Percentiles rank a stretch among this genome's conserved stretches.
These are phyloP conservation scores for Diaporthe caulivora DNA, from an alignment of 2,329 filamentous ascomycete genomes.

Conservation along the genomic window DNA sequence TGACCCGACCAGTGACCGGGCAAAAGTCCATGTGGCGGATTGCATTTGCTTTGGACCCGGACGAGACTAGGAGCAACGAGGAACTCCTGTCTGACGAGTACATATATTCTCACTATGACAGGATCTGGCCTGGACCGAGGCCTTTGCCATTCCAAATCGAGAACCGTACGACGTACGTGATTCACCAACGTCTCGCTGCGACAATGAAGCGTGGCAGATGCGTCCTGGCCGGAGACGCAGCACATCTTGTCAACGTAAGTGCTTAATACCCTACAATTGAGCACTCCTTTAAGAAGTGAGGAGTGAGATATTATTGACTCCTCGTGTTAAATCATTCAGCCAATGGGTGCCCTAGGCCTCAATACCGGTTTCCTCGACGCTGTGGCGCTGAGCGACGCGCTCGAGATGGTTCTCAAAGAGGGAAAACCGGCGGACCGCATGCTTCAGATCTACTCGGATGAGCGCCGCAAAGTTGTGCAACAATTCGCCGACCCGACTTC, in stretches of 20 bases:
- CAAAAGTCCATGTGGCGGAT: constrained; percentile 1
- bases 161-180: not conserved
- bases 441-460: not conserved
- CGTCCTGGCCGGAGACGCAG: not conserved
- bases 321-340: not conserved
- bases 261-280: not conserved
- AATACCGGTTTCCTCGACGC: constrained; percentile 2
- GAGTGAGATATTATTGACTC: not conserved
- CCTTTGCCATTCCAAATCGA: not conserved
- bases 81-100: not conserved
- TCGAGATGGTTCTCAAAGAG: not conserved
- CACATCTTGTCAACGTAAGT: constrained; percentile 4
- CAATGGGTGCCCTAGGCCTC: not conserved
- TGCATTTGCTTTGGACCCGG: not conserved
- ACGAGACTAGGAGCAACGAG: not conserved
- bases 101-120: constrained; percentile 4
- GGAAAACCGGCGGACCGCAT: not conserved
- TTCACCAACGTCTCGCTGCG: constrained; percentile 16
- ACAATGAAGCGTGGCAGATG: constrained; percentile 6
- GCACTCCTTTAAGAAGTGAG: not conserved
- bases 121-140: not conserved
- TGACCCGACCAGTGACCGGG: not conserved
- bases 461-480: constrained; percentile 4
- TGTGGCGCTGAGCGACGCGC: constrained; percentile 6
- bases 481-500: constrained; percentile 1